Evolutionary conservation across 2,329 filamentous ascomycete species (phyloP), one percentile per base, ranked within the genome.

Genomic region (Sarocladium kiliense): DNA sequence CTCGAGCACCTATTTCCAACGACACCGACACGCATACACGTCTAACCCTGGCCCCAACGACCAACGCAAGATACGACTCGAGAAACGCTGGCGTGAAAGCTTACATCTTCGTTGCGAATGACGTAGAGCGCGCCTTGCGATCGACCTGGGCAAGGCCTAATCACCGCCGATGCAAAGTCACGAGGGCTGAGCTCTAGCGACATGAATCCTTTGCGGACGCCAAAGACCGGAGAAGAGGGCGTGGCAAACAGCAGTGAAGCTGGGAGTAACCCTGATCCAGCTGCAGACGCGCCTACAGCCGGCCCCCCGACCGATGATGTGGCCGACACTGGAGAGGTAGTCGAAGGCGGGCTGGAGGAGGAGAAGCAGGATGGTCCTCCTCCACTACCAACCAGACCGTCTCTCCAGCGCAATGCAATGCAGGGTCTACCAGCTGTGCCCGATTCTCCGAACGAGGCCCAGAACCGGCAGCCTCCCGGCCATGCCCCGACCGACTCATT

Each of bases 401-500:
- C 55, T 63, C 67, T 56, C 64, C 68, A 68, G 56, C 66, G 67
- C 55, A 67, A 68, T 57, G 57, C 60, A 23, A 55, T 67, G 54
- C 65, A 64, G 16, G 57, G 60, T 18, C 59, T 60, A 41, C 60
- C 62, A 27, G 57, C 55, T 2, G 64, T 59, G 14, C 63, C 64
- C 53, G 62, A 67, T 63, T 61, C 70, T 62, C 62, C 62, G 57
- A 55, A 55, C 59, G 55, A 57, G 58, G 53, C 59, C 55, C 61
- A 51, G 44, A 61, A 51, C 64, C 69, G 49, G 58, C 60, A 53
- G 53, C 61, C 58, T 58, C 55, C 54, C 60, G 55, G 65, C 67
- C 53, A 63, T 27, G 69, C 70, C 53, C 77, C 74, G 7, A 82
- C 66, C 23, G 88, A 92, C 71, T 92, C 88, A 16, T 77, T 93